Evolutionary conservation across 129 eudicot species (phyloP), one percentile per base, ranked within the genome.

Genomic region (Apium graveolens): DNA sequence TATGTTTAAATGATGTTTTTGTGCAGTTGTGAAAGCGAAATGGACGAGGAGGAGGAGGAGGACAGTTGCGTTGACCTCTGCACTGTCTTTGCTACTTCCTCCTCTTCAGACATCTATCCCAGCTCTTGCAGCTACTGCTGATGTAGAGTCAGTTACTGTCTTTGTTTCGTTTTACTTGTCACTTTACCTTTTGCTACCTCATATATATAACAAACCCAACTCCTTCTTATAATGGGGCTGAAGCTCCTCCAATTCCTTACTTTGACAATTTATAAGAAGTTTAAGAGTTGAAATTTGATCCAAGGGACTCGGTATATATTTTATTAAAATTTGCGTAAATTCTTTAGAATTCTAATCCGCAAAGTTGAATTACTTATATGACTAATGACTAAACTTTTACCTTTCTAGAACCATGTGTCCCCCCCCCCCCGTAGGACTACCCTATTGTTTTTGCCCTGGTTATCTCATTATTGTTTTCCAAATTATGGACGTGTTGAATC

Each of bases 21-120:
- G 62, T n/a, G 68, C 68, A 60, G 68, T 11, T 60, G 68, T 60
- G 32, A 26, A n/a, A n/a, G 34, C 26, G 16, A 60, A 60, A 60
- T 60, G 68, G 29, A 26, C 5, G 34, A 60, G 92, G 70, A 89
- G n/a, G n/a, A n/a, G n/a, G n/a, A 89, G 98, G 89, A 89, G 95
- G 83, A 81, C 74, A 77, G 70, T 86, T 57, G 42, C 86, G 57
- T 87, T 82, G 71, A 51, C 84, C 84, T 29, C 94, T 26, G 66
- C 90, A 42, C 24, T 80, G 43, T 82, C 84, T 53, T 79, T 87
- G 65, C 80, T 93, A 76, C 68, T 89, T 60, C 88, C 89, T 80
- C 66, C 89, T 80, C 66, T 85, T 46, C 84, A 81, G 57, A 79
- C 53, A 80, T 37, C 74, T 81, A 35, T 48, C 14, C 82, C 51